These are phyloP conservation scores for Torulaspora microellipsoides DNA, from an alignment of 805 yeast genomes.

Conservation along the genomic window DNA sequence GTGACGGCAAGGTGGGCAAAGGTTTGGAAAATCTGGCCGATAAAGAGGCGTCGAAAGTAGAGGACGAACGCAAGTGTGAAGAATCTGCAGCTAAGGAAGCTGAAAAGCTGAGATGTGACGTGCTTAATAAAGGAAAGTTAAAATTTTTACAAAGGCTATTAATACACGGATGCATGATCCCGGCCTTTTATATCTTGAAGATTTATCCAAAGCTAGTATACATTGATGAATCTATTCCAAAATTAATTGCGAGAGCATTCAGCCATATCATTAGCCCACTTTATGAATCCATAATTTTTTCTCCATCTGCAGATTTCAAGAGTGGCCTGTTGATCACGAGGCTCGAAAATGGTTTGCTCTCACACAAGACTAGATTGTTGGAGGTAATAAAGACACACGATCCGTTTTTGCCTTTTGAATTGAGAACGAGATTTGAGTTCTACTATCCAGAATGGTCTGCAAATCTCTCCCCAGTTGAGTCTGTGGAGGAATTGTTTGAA, in stretches of 20 bases:
- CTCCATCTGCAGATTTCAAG: neutral
- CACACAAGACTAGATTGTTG: slow-evolving; percentile 19
- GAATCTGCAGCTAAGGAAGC: slow-evolving; percentile 20
- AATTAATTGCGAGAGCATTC: slow-evolving; percentile 46
- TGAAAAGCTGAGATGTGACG: slow-evolving; percentile 2
- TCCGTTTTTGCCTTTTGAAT: slow-evolving; percentile 11
- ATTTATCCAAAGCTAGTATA: slow-evolving; percentile 58
- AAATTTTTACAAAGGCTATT: slow-evolving; percentile 51
- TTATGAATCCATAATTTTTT: slow-evolving; percentile 10
- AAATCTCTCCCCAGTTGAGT: slow-evolving; percentile 37
- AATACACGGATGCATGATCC: slow-evolving; percentile 56
- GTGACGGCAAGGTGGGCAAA: slow-evolving; percentile 4
- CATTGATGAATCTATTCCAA: slow-evolving; percentile 47
- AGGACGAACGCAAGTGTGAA: slow-evolving; percentile 1
- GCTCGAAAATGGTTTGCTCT: slow-evolving; percentile 17
- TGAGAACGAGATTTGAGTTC: slow-evolving; percentile 26
- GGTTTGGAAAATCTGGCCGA: slow-evolving; percentile 1
- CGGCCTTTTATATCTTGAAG: slow-evolving; percentile 54
- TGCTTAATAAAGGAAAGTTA: slow-evolving; percentile 36
- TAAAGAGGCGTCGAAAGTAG: slow-evolving; percentile 3
- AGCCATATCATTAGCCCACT: slow-evolving; percentile 49
- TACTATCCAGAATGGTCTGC: slow-evolving; percentile 50
- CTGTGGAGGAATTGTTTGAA: slow-evolving; percentile 43
- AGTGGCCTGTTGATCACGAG: slow-evolving; percentile 8
- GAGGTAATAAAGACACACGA: slow-evolving; percentile 13